Evolutionary conservation across 179 eudicot species (phyloP).

Genomic region (Heliamphora pulchella): DNA sequence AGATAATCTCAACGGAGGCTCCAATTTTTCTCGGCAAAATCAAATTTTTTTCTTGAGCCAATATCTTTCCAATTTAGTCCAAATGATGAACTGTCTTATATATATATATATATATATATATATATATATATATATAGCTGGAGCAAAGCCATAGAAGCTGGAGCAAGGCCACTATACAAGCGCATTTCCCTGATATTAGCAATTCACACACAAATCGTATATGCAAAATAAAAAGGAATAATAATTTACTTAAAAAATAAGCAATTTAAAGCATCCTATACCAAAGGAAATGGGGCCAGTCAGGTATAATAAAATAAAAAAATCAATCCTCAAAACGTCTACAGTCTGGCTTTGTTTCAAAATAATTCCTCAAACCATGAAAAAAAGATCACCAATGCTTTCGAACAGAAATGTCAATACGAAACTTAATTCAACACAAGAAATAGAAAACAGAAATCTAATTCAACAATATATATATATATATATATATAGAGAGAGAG

Average conservation of each 20-base stretch:
- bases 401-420: neutral
- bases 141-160: neutral
- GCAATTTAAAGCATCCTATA: neutral
- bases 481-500: too few relatives aligned
- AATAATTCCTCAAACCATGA: neutral
- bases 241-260: neutral
- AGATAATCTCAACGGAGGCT: slow-evolving; percentile 33
- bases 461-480: slow-evolving; percentile 6
- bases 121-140: too few relatives aligned
- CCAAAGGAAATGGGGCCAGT: neutral
- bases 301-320: neutral
- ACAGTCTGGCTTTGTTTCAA: neutral
- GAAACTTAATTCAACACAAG: neutral
- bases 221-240: neutral
- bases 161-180: neutral
- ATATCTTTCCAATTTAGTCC: too few relatives aligned
- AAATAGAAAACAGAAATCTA: neutral
- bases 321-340: neutral
- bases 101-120: too few relatives aligned
- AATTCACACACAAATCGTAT: neutral
- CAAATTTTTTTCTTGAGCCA: too few relatives aligned
- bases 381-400: neutral
- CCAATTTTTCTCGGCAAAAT: slow-evolving; percentile 21
- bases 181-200: neutral
- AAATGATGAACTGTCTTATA: too few relatives aligned